A percentile compares a stretch with the other conserved stretches of the same genome.
Conservation (phyloP, 768 basidiomycete species). For the Lactifluus hygrophoroides region DNA sequence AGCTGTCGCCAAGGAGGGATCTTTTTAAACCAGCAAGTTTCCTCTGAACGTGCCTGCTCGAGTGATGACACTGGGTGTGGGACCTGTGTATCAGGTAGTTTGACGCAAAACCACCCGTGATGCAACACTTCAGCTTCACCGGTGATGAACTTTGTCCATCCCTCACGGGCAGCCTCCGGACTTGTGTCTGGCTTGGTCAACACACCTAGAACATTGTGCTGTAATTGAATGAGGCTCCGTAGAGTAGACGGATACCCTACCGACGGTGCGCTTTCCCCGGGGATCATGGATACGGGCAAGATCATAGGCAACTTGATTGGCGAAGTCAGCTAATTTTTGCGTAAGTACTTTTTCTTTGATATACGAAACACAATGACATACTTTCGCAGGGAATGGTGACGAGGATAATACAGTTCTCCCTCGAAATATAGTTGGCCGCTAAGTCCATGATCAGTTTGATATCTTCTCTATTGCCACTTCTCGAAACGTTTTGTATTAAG, state of each 20-base stretch:
- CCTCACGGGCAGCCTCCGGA: conserved; percentile 14
- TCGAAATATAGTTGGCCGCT: conserved; percentile 19
- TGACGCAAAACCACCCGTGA: conserved; percentile 15
- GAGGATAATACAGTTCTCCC: conserved; percentile 23
- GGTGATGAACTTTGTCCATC: conserved; percentile 19
- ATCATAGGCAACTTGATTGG: conserved; percentile 26
- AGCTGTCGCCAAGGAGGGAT: neutral
- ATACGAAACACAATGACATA: conserved; percentile 2
- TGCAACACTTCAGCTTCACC: neutral
- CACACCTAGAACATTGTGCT: conserved; percentile 21
- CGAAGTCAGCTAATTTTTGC: conserved; percentile 24
- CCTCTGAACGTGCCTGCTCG: neutral
- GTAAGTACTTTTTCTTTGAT: neutral
- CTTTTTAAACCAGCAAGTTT: neutral
- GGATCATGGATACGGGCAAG: conserved; percentile 23
- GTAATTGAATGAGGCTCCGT: conserved; percentile 1
- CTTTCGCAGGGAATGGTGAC: conserved; percentile 26
- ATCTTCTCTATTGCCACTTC: conserved; percentile 18
- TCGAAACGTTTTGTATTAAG: conserved; percentile 21
- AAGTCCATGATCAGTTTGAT: conserved; percentile 22
- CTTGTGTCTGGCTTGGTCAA: conserved; percentile 28
- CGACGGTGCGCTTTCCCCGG: conserved; percentile 23
- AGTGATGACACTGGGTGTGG: neutral
- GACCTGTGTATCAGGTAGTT: conserved; percentile 8
- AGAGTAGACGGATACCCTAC: neutral